A percentile compares a stretch with the other conserved stretches of the same genome.
Evolutionary conservation across 1,284 basidiomycete genomes (phyloP).

Genomic region (Sporisorium reilianum): DNA sequence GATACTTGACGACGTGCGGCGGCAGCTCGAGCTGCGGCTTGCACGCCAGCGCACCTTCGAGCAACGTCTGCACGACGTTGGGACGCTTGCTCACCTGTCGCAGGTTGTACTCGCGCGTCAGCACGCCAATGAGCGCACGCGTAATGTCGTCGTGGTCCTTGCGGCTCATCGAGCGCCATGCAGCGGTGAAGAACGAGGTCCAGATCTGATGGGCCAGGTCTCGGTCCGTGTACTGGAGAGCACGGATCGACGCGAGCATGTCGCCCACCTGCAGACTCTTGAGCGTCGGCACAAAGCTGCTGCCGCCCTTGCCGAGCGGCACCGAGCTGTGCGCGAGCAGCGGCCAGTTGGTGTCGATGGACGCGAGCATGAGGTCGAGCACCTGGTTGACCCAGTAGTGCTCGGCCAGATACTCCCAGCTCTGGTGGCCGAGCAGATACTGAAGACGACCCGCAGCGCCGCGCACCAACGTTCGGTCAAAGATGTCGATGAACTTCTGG

Average conservation of each 20-base stretch:
- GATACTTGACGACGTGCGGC: constrained; percentile 94
- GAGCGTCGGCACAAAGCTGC: constrained; percentile 48
- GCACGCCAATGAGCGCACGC: constrained; percentile 86
- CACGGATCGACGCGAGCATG: constrained; percentile 77
- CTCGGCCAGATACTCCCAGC: constrained; percentile 93
- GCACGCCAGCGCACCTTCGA: constrained; percentile 86
- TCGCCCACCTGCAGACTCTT: constrained; percentile 46
- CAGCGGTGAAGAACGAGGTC: constrained; percentile 89
- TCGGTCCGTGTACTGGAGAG: constrained; percentile 84
- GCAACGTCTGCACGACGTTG: constrained; percentile 91
- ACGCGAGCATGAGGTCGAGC: constrained; percentile 86
- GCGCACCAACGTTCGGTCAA: constrained; percentile 89
- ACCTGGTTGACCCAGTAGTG: constrained; percentile 96
- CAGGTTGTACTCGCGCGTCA: constrained; percentile 93
- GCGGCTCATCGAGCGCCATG: constrained; percentile 86
- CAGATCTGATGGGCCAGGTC: constrained; percentile 85
- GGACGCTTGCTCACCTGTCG: constrained; percentile 91
- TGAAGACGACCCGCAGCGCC: constrained; percentile 84
- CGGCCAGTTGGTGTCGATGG: constrained; percentile 55
- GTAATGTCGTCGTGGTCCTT: constrained; percentile 90
- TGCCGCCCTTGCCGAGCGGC: constrained; percentile 41
- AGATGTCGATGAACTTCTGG: constrained; percentile 87
- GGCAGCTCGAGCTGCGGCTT: constrained; percentile 88
- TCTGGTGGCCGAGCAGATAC: constrained; percentile 93
- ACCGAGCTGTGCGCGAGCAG: constrained; percentile 41